Conservation (phyloP, 2,329 filamentous ascomycete species). For the Trichoderma brevicompactum region DNA sequence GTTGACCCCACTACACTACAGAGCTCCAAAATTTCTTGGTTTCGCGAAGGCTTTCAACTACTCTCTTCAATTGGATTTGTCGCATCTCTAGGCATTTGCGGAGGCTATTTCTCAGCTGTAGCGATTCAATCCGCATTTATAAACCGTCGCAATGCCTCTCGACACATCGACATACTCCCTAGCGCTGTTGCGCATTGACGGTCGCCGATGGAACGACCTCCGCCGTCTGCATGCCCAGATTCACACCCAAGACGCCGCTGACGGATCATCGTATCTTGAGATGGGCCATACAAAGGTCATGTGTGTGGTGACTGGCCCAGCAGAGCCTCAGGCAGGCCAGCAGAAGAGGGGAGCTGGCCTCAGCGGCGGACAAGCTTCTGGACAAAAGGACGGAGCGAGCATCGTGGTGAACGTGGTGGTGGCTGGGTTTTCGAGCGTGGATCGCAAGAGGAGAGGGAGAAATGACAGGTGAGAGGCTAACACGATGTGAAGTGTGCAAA, state of each 20-base stretch:
- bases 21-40: conserved; percentile 28
- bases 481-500: accelerated
- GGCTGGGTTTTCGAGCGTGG: conserved; percentile 85
- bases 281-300: conserved; percentile 98
- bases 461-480: conserved; percentile 72
- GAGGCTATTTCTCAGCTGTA: too few species aligned
- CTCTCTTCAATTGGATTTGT: not conserved
- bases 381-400: conserved; percentile 54
- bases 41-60: not conserved
- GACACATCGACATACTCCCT: conserved; percentile 92
- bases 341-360: conserved; percentile 42
- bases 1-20: conserved; percentile 24
- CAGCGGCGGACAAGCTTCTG: conserved; percentile 41
- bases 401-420: conserved; percentile 82
- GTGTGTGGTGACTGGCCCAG: conserved; percentile 86
- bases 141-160: conserved; percentile 71
- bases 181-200: conserved; percentile 80
- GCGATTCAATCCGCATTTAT: not conserved
- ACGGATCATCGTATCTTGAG: conserved; percentile 91
- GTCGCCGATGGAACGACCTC: conserved; percentile 95
- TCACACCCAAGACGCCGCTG: conserved; percentile 87
- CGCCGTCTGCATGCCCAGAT: conserved; percentile 87
- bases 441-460: conserved; percentile 75
- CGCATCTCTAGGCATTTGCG: not conserved
- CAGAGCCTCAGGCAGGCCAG: conserved; percentile 59